Evolutionary conservation across 257 asterid species (phyloP).

Genomic region (Penstemon barbatus): DNA sequence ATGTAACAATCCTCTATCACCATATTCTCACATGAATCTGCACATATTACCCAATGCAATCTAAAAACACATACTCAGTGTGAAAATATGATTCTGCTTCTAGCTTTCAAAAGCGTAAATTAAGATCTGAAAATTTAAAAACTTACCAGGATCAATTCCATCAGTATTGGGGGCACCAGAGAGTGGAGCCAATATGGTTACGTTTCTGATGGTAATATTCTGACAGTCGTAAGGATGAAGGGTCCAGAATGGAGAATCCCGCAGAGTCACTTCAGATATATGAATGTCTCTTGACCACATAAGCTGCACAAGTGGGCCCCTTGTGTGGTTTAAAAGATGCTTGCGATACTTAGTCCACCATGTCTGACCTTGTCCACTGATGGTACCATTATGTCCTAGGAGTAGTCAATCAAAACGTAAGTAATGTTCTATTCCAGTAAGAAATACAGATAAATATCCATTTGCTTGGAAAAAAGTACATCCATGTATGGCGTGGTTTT

Average conservation of each 20-base stretch:
- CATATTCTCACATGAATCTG: conserved; percentile 85
- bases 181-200: conserved; percentile 86
- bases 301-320: conserved; percentile 94
- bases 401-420: conserved; percentile 33
- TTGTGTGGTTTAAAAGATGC: conserved; percentile 64
- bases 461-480: background rate
- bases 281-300: conserved; percentile 91
- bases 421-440: background rate
- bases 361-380: conserved; percentile 80
- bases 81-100: too few species aligned
- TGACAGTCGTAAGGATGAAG: conserved; percentile 91
- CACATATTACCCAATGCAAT: conserved; percentile 28
- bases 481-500: background rate
- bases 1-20: conserved; percentile 80
- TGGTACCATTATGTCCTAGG: conserved; percentile 88
- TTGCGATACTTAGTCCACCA: conserved; percentile 85
- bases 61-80: background rate
- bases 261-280: conserved; percentile 73
- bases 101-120: conserved; percentile 15
- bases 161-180: conserved; percentile 91
- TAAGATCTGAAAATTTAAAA: conserved; percentile 14
- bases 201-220: conserved; percentile 68
- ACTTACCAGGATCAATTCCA: conserved; percentile 93
- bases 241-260: conserved; percentile 92
- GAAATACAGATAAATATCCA: background rate